Evolutionary conservation across 371 early-diverging fungal genomes (phyloP), one percentile per base, ranked within the genome.

Genomic region (Zopfochytrium polystomum): DNA sequence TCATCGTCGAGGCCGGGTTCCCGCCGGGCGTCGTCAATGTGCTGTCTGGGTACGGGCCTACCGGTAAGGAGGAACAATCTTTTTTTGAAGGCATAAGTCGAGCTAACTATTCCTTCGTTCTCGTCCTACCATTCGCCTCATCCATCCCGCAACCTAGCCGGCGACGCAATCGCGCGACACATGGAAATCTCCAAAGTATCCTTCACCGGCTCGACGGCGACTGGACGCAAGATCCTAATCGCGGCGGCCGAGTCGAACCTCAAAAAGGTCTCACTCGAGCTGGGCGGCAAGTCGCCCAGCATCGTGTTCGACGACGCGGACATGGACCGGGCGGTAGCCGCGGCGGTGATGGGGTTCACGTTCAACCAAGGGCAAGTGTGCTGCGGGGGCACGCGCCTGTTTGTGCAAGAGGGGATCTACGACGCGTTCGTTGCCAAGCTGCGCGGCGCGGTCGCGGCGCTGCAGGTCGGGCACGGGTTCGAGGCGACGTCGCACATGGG

Each of bases 261-360:
- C 49, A 91, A 91, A 70, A 73, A 82, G 22, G 81, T 90, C 31
- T 81, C 87, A 26, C 83, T 95, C 23, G 95, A 94, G 69, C 84
- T 94, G 22, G 94, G 94, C 48, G 96, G 96, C 53, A 95, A 95
- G 78, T 85, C 85, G 26, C 89, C 94, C 0, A 81, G 87, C 57
- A 89, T 93, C 48, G 88, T 95, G 15, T 89, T 86, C 72, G 85
- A 82, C 4, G 92, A 91, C 67, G 91, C 89, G 2, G 88, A 94
- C 64, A 63, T 93, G 35, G 85, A 86, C 20, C 74, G 78, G 49
- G 91, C 91, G 5, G 89, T 90, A n/a, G 76, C 77, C 49, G 80
- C 81, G 61, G 20, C 55, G 31, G 33, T 25, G 32, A 26, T 31
- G 38, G 60, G 57, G 0, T 52, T 57, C 32, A 38, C 48, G 67